A percentile compares a stretch with the other conserved stretches of the same genome.
Evolutionary conservation across 1,284 basidiomycete species (phyloP).

Genomic region (Malassezia brasiliensis): DNA sequence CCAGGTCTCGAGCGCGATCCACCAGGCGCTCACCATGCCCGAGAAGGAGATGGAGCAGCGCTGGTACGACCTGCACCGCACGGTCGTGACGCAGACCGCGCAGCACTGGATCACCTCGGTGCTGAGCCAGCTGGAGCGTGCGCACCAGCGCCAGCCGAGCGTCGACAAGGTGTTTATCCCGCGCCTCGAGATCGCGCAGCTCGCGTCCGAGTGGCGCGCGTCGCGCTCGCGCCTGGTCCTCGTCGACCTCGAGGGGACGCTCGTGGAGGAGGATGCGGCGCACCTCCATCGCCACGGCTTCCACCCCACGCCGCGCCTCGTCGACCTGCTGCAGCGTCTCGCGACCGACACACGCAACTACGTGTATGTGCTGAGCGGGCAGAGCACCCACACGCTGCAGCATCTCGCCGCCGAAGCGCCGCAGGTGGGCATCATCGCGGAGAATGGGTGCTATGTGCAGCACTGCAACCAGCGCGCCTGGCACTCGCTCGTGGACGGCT

Average conservation of each 20-base stretch:
- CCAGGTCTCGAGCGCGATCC: conserved; percentile 59
- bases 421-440: conserved; percentile 67
- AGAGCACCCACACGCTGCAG: conserved; percentile 60
- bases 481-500: conserved; percentile 68
- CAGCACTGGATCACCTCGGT: conserved; percentile 73
- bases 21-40: conserved; percentile 64
- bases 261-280: conserved; percentile 53
- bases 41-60: conserved; percentile 62
- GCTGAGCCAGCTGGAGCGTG: conserved; percentile 51
- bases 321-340: conserved; percentile 58
- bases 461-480: conserved; percentile 53
- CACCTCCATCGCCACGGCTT: conserved; percentile 47
- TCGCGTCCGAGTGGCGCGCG: conserved; percentile 50
- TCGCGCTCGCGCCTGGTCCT: conserved; percentile 59
- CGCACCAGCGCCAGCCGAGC: conserved; percentile 38
- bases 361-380: conserved; percentile 71
- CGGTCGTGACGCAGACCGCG: conserved; percentile 76
- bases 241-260: conserved; percentile 68
- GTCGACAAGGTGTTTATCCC: conserved; percentile 40
- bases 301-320: conserved; percentile 55
- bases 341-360: conserved; percentile 61
- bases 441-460: conserved; percentile 77
- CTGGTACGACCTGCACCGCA: conserved; percentile 75
- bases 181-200: conserved; percentile 41
- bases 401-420: conserved; percentile 53